Base-by-base conservation (phyloP, 495 filamentous ascomycete genomes). In the Penicillium pancosmium region DNA sequence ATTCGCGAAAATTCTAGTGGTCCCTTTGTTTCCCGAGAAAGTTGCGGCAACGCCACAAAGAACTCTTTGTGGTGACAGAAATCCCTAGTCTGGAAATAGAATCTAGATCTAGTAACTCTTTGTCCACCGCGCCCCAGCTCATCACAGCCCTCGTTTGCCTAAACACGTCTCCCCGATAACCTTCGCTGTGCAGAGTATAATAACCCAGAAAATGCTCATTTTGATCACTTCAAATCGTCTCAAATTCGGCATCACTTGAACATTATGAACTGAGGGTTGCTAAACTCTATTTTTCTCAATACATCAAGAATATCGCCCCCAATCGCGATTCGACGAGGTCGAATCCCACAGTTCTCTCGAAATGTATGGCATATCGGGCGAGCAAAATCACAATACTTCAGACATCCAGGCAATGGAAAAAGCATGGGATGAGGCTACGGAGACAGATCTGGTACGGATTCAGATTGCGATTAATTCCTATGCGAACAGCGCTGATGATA, bases 381-480 rank as follows among this genome's bases (percentile, higher is more conserved):
- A 19, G 7, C 41, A 19, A 3, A 40, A 6, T 5, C 4, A 40
- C 41, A 44, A 44, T 44, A 15, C 41, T 15, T 16, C n/a, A 5
- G 41, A 44, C 33, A 21, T 36, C 18, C 9, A 56, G 11, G 31
- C 19, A 33, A 44, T 52, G 31, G 54, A 60, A n/a, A 51, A 55
- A 8, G 18, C 38, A 27, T 55, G 51, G 47, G 44, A 52, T 7
- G 35, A 52, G 1, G 53, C 50, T 19, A 34, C 48, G 4, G 43
- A 59, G 11, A 36, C 16, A 35, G 50, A 54, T 11, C 41, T 64
- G 54, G 61, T 60, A 57, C 13, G 54, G 35, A 48, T 4, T 31
- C 27, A 11, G n/a, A 19, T 27, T 11, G 0, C 27, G 8, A 34
- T 34, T 10, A 16, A 50, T 31, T 31, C 3, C 12, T 5, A 31